These are phyloP conservation scores for Globisporangium ultimum DNA, from an alignment of 352 stramenopile species.

Conservation along the genomic window DNA sequence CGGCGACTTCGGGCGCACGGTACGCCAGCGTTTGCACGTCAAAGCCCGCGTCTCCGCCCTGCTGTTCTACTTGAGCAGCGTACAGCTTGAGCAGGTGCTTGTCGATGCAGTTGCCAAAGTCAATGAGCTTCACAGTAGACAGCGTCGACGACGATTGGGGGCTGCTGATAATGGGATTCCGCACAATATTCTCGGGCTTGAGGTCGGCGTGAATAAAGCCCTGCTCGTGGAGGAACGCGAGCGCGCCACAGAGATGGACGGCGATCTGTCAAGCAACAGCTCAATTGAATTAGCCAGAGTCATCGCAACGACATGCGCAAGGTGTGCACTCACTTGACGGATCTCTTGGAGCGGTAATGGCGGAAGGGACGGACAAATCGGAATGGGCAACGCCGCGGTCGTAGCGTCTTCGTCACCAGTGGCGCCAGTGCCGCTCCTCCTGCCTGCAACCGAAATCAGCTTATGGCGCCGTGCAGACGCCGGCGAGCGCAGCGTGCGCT, in stretches of 20 bases:
- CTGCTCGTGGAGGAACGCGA: slow-evolving; percentile 59
- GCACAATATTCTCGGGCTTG: slow-evolving; percentile 75
- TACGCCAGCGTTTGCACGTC: slow-evolving; percentile 78
- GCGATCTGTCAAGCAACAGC: slow-evolving; percentile 27
- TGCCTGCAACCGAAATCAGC: slow-evolving; percentile 47
- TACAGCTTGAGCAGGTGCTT: slow-evolving; percentile 32
- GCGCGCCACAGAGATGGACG: slow-evolving; percentile 57
- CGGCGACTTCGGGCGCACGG: slow-evolving; percentile 65
- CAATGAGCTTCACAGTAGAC: slow-evolving; percentile 51
- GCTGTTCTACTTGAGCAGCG: slow-evolving; percentile 16
- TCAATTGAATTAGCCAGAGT: too few relatives aligned
- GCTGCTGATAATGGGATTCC: neutral
- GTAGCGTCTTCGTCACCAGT: neutral
- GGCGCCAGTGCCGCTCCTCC: neutral
- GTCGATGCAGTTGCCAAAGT: slow-evolving; percentile 79
- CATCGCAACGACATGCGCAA: neutral
- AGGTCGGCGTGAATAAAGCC: slow-evolving; percentile 70
- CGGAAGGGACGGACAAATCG: slow-evolving; percentile 20
- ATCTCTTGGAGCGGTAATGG: slow-evolving; percentile 37
- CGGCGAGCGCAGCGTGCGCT: slow-evolving; percentile 9
- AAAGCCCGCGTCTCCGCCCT: slow-evolving; percentile 32
- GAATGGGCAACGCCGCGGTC: neutral
- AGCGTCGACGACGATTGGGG: slow-evolving; percentile 7
- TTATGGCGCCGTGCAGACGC: slow-evolving; percentile 43
- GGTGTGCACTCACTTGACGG: slow-evolving; percentile 21